Conservation (phyloP, 805 yeast species). For the Blastobotrys muscicola region DNA sequence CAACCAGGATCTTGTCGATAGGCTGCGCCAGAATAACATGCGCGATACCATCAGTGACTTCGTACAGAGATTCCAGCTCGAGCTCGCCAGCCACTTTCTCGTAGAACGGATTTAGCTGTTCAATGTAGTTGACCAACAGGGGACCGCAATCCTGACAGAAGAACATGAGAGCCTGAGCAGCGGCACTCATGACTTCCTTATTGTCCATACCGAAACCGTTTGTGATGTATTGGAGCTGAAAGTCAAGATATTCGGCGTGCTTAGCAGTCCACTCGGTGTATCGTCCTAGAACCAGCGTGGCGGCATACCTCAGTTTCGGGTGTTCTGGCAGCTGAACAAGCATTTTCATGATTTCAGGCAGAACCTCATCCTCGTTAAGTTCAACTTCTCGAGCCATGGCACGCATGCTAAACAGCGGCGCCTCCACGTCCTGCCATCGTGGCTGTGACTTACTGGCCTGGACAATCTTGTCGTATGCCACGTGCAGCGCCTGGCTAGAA, state of each 20-base stretch:
- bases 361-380: conserved; percentile 47
- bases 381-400: conserved; percentile 92
- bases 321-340: conserved; percentile 71
- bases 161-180: conserved; percentile 88
- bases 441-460: conserved; percentile 26
- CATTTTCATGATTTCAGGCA: conserved; percentile 69
- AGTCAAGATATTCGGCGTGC: conserved; percentile 74
- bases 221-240: conserved; percentile 76
- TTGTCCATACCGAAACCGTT: conserved; percentile 59
- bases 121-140: conserved; percentile 54
- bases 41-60: conserved; percentile 83
- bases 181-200: conserved; percentile 57
- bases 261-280: conserved; percentile 91
- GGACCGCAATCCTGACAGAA: conserved; percentile 85
- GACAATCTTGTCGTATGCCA: conserved; percentile 59
- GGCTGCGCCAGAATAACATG: conserved; percentile 61
- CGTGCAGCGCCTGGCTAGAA: conserved; percentile 52
- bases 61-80: conserved; percentile 62
- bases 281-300: conserved; percentile 88
- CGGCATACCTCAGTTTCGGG: conserved; percentile 81
- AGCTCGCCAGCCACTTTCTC: conserved; percentile 43
- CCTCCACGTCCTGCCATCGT: conserved; percentile 82
- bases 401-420: conserved; percentile 79
- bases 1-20: conserved; percentile 39
- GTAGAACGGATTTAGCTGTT: conserved; percentile 69